Evolutionary conservation across 164 flowering plant genomes (phyloP).

Genomic region (Vitis cinerea): DNA sequence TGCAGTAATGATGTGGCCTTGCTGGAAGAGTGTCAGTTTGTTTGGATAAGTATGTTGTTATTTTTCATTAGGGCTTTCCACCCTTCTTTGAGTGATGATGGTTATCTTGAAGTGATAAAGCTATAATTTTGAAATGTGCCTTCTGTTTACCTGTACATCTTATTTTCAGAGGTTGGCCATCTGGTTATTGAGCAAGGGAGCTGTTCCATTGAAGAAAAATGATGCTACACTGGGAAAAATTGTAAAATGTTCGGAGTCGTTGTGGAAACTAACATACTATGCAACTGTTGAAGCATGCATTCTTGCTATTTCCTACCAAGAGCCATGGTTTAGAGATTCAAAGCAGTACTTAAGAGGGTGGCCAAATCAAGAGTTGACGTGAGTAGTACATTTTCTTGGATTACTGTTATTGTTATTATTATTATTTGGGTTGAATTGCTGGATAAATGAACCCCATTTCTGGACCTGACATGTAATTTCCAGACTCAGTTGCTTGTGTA

Average conservation of each 20-base stretch:
- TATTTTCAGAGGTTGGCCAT: constrained; percentile 58
- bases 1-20: too few species aligned
- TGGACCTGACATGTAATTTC: background rate
- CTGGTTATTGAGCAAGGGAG: constrained; percentile 48
- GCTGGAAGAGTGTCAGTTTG: too few species aligned
- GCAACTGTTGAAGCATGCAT: constrained; percentile 55
- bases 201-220: constrained; percentile 33
- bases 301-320: constrained; percentile 46
- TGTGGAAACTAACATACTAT: constrained; percentile 92
- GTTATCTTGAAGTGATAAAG: too few species aligned
- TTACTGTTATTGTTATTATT: background rate
- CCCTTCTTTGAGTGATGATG: too few species aligned
- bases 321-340: constrained; percentile 77
- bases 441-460: background rate
- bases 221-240: constrained; percentile 55
- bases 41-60: too few species aligned
- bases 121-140: background rate
- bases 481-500: background rate
- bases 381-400: constrained; percentile 25
- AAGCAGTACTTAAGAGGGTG: constrained; percentile 68
- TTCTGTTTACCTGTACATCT: background rate
- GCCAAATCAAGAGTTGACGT: constrained; percentile 90
- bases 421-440: background rate
- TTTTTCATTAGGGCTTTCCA: too few species aligned
- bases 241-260: constrained; percentile 77